Conservation (phyloP, 2,329 filamentous ascomycete species). For the Calonectria pteridis region DNA sequence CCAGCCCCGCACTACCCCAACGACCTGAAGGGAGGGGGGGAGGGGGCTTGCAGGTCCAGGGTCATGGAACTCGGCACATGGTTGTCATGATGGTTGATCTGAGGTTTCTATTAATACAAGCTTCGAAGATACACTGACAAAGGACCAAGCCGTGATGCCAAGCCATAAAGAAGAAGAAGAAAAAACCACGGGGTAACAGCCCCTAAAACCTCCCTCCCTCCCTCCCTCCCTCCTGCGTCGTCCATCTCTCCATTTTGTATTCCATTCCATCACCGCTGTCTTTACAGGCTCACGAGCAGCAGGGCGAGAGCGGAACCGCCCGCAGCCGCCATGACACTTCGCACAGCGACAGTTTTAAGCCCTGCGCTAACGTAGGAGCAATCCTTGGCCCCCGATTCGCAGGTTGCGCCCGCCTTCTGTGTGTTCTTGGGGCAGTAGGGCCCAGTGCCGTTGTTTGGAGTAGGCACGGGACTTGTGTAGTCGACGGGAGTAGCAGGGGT, state of each 20-base stretch:
- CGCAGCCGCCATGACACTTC: not conserved
- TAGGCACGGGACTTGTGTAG: not conserved
- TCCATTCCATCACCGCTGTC: not conserved
- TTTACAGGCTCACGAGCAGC: not conserved
- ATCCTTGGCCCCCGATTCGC: not conserved
- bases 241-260: not conserved
- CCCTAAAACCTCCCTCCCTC: not conserved
- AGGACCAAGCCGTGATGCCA: not conserved
- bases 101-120: conserved; percentile 3
- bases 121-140: not conserved
- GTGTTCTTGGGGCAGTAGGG: not conserved
- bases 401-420: not conserved
- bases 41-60: not conserved
- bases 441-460: not conserved
- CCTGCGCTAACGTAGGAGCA: not conserved
- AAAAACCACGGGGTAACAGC: not conserved
- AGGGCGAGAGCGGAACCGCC: not conserved
- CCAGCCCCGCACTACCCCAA: conserved; percentile 3
- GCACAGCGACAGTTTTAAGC: not conserved
- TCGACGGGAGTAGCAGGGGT: not conserved
- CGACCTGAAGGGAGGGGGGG: not conserved
- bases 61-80: not conserved
- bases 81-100: not conserved
- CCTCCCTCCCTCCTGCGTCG: not conserved
- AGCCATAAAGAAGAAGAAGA: not conserved